Base-by-base conservation (phyloP, 2,329 filamentous ascomycete genomes). In the Mariannaea elegans region DNA sequence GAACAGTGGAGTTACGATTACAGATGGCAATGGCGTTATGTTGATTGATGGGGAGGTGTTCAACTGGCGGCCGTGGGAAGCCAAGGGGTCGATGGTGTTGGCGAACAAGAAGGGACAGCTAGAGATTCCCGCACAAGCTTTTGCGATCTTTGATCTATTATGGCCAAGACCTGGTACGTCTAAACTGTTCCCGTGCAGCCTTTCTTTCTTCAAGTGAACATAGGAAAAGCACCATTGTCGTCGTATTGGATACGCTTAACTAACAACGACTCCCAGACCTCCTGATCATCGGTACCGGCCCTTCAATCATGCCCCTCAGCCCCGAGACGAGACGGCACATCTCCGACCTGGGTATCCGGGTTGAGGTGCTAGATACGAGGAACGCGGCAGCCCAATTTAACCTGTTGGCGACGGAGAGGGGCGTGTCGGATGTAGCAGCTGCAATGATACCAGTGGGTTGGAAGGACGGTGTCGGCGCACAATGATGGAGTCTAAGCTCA, bases 351-450 rank as follows among this genome's bases (percentile, higher is more conserved):
- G 95, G 95, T 0, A 91, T 98, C 67, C 84, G 92, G 57, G 83
- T 98, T 5, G 95, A 99, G 72, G 84, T 97, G 3, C 85, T 94
- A 72, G 95, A 98, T 78, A 98, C 95, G 29, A 84, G 93, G 64
- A 98, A 98, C 77, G 95, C 95, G 8, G 92, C 94, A 1, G 90
- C 94, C 31, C 93, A 97, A 75, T 99, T 95, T 76, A 99, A 99
- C 73, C 75, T 99, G 71, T 80, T 99, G 54, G 94, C 93, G n/a
- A 98, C 93, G 16, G 95, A 99, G 80, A 83, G 95, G 50, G 94
- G 95, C 1, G 88, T 95, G 6, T 84, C 87, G 18, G 90, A 94
- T 70, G 88, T 98, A 62, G 94, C 93, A 24, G 94, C 93, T 2
- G 94, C 93, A 9, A 75, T 99, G 76, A 86, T 98, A 75, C 94